A percentile compares a stretch with the other conserved stretches of the same genome.
Conservation (phyloP, 768 basidiomycete species). For the Hebeloma cylindrosporum region DNA sequence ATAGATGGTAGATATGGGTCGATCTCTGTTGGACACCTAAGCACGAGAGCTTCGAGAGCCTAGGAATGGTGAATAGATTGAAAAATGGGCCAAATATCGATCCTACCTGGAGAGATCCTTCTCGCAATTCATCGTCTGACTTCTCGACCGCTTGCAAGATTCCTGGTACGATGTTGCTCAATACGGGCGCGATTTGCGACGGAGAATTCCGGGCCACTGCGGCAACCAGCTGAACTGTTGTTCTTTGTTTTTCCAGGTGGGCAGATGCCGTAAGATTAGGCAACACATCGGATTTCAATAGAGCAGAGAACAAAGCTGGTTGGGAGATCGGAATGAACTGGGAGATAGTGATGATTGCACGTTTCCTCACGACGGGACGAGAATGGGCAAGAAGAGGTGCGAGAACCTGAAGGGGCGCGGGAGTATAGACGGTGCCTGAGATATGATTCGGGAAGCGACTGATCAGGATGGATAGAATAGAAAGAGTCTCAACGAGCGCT, state of each 20-base stretch:
- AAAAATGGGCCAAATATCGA: neutral
- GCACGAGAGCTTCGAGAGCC: constrained; percentile 83
- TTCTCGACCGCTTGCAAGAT: constrained; percentile 66
- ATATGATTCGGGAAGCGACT: constrained; percentile 77
- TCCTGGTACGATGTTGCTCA: constrained; percentile 66
- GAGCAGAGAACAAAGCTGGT: constrained; percentile 56
- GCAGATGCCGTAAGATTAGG: constrained; percentile 56
- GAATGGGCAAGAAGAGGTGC: constrained; percentile 72
- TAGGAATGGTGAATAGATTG: constrained; percentile 25
- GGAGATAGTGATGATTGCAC: constrained; percentile 82
- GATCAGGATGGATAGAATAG: constrained; percentile 86
- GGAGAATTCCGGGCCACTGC: constrained; percentile 79
- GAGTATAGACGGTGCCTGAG: constrained; percentile 47
- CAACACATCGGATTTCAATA: constrained; percentile 59
- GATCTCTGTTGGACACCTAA: constrained; percentile 83
- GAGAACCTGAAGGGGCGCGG: constrained; percentile 64
- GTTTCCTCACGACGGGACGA: constrained; percentile 88
- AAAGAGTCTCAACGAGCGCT: constrained; percentile 78
- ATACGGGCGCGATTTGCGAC: constrained; percentile 57
- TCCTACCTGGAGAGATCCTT: constrained; percentile 65
- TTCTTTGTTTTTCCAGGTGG: constrained; percentile 68
- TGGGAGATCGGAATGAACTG: constrained; percentile 79
- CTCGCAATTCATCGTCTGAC: constrained; percentile 83
- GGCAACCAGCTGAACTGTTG: constrained; percentile 76
- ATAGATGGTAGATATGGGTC: constrained; percentile 70